Evolutionary conservation across 2,329 filamentous ascomycete species (phyloP).

Genomic region (Fusarium mundagurra): DNA sequence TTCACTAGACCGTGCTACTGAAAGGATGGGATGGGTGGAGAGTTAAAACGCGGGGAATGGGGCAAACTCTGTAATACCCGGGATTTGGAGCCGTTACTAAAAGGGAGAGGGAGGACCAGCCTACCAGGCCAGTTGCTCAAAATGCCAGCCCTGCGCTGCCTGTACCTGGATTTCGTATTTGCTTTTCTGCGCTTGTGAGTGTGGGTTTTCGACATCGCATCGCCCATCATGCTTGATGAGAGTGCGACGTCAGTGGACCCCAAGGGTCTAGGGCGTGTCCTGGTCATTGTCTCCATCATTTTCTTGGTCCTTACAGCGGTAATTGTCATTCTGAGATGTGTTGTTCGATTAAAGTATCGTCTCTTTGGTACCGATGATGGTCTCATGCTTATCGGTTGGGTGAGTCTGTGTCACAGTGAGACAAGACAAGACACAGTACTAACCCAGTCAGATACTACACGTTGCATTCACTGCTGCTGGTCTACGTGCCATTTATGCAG

Average conservation of each 20-base stretch:
- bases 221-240: constrained; percentile 9
- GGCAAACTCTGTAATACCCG: background rate
- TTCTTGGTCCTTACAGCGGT: background rate
- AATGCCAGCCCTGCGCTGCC: background rate
- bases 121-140: background rate
- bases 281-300: constrained; percentile 5
- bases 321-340: constrained; percentile 7
- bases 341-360: background rate
- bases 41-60: background rate
- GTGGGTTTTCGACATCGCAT: background rate
- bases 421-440: background rate
- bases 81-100: background rate
- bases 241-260: constrained; percentile 4
- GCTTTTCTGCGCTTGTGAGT: background rate
- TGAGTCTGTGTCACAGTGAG: background rate
- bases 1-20: background rate
- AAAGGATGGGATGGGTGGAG: background rate
- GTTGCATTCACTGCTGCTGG: background rate
- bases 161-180: background rate
- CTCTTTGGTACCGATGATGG: constrained; percentile 25
- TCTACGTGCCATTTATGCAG: background rate
- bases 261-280: constrained; percentile 5
- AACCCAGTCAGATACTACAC: background rate
- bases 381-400: constrained; percentile 31
- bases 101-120: background rate